Evolutionary conservation across 2,329 filamentous ascomycete species (phyloP).

Genomic region (Chaetomiaceae sp.): DNA sequence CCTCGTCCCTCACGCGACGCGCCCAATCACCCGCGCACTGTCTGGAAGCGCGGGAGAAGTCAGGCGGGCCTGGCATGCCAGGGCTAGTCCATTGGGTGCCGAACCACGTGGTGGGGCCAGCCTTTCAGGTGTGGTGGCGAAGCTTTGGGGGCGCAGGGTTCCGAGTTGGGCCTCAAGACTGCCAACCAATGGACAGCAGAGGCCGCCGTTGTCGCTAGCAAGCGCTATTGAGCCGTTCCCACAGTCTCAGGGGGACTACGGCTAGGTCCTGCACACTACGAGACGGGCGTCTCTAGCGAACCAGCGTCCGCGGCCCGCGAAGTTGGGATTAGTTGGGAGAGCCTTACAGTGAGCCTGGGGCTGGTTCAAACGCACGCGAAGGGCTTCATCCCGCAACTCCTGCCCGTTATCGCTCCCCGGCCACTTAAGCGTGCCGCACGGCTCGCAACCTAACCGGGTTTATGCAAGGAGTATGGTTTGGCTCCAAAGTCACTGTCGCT

Average conservation of each 20-base stretch:
- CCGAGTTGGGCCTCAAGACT: not conserved
- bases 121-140: constrained; percentile 5
- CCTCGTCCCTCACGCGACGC: not conserved
- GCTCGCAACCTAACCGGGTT: no score
- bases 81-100: constrained; percentile 1
- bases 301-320: no score
- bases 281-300: no score
- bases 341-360: constrained; percentile 10
- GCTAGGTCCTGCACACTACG: not conserved
- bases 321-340: not conserved
- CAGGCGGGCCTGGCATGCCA: constrained; percentile 1
- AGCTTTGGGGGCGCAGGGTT: constrained; percentile 7
- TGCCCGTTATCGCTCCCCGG: no score
- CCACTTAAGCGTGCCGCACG: no score
- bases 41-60: constrained; percentile 1
- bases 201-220: not conserved
- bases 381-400: not conserved
- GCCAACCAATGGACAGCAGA: not conserved
- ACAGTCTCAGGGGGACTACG: not conserved
- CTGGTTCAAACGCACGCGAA: not conserved
- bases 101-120: not conserved
- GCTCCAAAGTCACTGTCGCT: no score
- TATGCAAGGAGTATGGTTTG: no score
- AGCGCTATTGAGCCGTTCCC: not conserved
- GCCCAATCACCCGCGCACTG: not conserved